Base-by-base conservation (phyloP, 306 rosid species). In the Prunus mongolica region DNA sequence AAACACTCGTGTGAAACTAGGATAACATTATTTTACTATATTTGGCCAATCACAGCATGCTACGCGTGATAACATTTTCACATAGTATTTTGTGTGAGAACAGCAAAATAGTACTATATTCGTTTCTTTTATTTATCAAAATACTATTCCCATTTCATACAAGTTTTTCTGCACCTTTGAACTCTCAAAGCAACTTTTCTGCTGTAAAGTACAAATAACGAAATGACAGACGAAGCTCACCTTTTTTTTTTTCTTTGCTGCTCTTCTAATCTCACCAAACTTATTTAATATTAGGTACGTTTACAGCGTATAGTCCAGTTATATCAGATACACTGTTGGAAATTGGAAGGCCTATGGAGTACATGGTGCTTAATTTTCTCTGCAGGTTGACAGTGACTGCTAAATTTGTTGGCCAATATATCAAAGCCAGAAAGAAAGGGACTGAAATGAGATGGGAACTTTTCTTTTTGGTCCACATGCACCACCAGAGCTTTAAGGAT, bases 71-170 rank as follows among this genome's bases (percentile, higher is more conserved):
- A 34, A 34, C 2, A 0, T 34, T 34, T 34, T 0, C 2, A 1
- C 8, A 1, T 34, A 0, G 0, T 6, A 34, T 6, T 34, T 0
- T 34, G 1, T 6, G 4, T 6, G 41, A 1, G 0, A 2, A 34
- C 8, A 34, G 0, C 41, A 34, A 34, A 34, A 34, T 34, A 34
- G 0, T 34, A 34, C 2, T 34, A 6, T 5, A 1, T 1, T 0
- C 4, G 0, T 32, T 32, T 32, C 5, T 4, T 4, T 32, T 30
- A 0, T 0, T 0, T 0, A 6, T 30, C 4, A 0, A 34, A 6
- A 7, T 7, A 38, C 2, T 1, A 38, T 38, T 2, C 9, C 2
- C 44, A 0, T 1, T 38, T 7, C 2, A 6, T 38, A 38, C 0
- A 38, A 38, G 0, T 7, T 38, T 1, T 38, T 38, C 9, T 38